Evolutionary conservation across 2,329 filamentous ascomycete genomes (phyloP), one percentile per base, ranked within the genome.

Genomic region (Aspergillus unguis): DNA sequence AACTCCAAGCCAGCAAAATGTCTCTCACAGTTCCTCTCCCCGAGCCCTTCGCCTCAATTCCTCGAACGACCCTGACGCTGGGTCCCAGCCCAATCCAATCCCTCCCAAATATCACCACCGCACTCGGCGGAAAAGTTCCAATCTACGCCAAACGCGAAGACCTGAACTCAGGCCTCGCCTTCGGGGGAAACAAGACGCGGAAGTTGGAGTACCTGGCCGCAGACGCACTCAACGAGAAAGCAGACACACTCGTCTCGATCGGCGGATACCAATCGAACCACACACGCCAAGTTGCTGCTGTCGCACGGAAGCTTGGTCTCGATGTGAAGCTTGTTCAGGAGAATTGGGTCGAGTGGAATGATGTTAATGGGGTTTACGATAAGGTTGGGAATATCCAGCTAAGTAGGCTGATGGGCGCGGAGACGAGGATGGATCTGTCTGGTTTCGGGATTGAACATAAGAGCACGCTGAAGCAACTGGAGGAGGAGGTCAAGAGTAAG

Each of bases 361-460:
- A 85, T 57, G 68, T 75, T 1, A 40, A 40, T 9, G 37, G 37
- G 6, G 79, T 76, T 6, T 88, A 87, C 64, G 80, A 80, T 23
- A 78, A 77, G 58, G 85, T 86, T 6, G 86, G 86, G 57, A 89
- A 89, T 72, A 85, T 89, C 58, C 84, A 89, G 70, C 77, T 89
- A 2, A 85, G 83, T 2, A 76, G 84, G 1, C 75, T 88, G 25
- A 86, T 88, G 84, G 81, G 81, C 42, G 84, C 83, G 1, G 82
- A 87, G 56, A 78, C 85, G 17, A 73, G 79, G 1, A 76, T 88
- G 0, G 81, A 86, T 62, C 74, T 78, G 0, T 80, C 80, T 0
- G 70, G 70, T 0, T 88, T 88, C 62, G 84, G 85, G 27, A 88
- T 88, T 59, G 83, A 83, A 68, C 85, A 88, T 71, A 87, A 87